Evolutionary conservation across 73 alveolate genomes (phyloP).

Genomic region (Tetrahymena malaccensis): DNA sequence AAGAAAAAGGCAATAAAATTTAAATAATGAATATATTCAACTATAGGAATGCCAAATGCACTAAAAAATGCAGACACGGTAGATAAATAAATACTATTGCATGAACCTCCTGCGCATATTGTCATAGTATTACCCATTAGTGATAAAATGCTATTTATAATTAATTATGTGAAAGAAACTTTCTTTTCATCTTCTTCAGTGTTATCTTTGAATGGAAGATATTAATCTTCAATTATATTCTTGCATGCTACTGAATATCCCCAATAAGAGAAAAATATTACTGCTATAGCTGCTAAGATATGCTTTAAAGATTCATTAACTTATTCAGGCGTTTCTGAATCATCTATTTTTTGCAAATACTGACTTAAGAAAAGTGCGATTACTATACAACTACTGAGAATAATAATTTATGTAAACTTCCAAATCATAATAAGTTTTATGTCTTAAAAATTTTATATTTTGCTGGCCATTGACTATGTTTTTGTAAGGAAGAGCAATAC

Average conservation of each 20-base stretch:
- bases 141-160: constrained; percentile 9
- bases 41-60: constrained; percentile 67
- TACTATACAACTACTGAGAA: constrained; percentile 10
- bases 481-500: not conserved
- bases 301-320: constrained; percentile 4
- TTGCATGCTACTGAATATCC: not conserved
- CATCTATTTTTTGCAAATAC: not conserved
- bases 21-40: constrained; percentile 60
- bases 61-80: constrained; percentile 67
- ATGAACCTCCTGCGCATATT: constrained; percentile 73
- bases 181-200: not conserved
- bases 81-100: constrained; percentile 61
- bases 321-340: not conserved
- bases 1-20: constrained; percentile 52
- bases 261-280: not conserved
- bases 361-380: not conserved
- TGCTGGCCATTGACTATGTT: not conserved
- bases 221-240: not conserved
- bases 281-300: not conserved
- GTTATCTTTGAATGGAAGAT: not conserved
- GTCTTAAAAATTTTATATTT: not conserved
- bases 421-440: not conserved
- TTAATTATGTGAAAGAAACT: not conserved
- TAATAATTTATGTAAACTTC: not conserved
- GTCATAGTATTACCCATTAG: constrained; percentile 50